A percentile compares a stretch with the other conserved stretches of the same genome.
Conservation (phyloP, 768 basidiomycete genomes). For the Psilocybe cyanescens region DNA sequence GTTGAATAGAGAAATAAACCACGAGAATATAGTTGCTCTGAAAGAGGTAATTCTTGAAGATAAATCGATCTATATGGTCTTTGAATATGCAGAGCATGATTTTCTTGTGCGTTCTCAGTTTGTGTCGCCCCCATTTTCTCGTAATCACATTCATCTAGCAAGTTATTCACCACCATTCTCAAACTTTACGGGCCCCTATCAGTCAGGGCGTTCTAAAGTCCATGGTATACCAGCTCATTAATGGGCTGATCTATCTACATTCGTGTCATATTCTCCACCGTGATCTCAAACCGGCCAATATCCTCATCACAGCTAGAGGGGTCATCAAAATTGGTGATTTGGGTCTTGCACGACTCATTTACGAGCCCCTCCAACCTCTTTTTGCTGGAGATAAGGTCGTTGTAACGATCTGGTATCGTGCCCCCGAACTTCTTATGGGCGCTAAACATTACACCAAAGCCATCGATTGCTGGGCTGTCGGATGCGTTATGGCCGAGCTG, state of each 20-base stretch:
- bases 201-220: slow-evolving; percentile 80
- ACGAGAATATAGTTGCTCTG: slow-evolving; percentile 90
- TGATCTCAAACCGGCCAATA: slow-evolving; percentile 98
- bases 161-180: slow-evolving; percentile 98
- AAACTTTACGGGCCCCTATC: slow-evolving; percentile 80
- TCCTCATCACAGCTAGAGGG: slow-evolving; percentile 91
- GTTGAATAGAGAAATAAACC: slow-evolving; percentile 87
- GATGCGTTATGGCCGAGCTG: slow-evolving; percentile 96
- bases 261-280: slow-evolving; percentile 94
- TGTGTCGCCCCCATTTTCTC: too few species aligned
- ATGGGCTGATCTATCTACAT: slow-evolving; percentile 94
- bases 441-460: slow-evolving; percentile 98
- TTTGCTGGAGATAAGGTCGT: slow-evolving; percentile 98
- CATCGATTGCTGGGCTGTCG: slow-evolving; percentile 97
- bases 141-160: slow-evolving; percentile 54
- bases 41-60: slow-evolving; percentile 97
- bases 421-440: slow-evolving; percentile 94
- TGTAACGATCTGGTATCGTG: slow-evolving; percentile 99
- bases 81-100: slow-evolving; percentile 99
- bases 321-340: slow-evolving; percentile 99
- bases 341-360: slow-evolving; percentile 89
- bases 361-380: slow-evolving; percentile 89
- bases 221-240: slow-evolving; percentile 91
- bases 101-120: slow-evolving; percentile 72
- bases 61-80: slow-evolving; percentile 99